phyloP scores from a whole-genome alignment of 2,329 filamentous ascomycete genomes.

The Fusarium lyarnte region DNA sequence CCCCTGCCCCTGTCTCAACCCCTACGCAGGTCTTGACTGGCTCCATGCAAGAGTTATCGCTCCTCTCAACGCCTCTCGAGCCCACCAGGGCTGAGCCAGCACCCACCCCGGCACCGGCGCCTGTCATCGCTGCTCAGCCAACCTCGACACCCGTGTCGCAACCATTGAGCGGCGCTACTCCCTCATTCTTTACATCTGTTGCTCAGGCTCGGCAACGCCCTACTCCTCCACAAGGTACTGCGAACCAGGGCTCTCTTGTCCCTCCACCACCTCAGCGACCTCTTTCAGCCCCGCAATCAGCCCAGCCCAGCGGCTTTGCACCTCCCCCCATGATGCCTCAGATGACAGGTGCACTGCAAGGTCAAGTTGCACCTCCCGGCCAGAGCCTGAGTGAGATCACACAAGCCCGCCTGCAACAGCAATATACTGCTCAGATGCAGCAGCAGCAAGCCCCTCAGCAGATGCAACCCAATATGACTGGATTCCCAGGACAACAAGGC shows the following conservation, averaged over 20 bases:
- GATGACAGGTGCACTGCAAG: constrained; percentile 75
- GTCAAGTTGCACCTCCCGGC: constrained; percentile 74
- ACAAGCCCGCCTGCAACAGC: constrained; percentile 72
- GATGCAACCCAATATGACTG: constrained; percentile 52
- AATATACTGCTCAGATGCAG: constrained; percentile 61
- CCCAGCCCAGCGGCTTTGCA: constrained; percentile 76
- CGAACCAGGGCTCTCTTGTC: constrained; percentile 71
- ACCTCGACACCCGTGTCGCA: constrained; percentile 50
- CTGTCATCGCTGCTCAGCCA: constrained; percentile 35
- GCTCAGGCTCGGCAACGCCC: constrained; percentile 56
- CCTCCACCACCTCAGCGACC: constrained; percentile 82
- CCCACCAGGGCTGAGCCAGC: constrained; percentile 55
- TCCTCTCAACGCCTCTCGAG: constrained; percentile 63
- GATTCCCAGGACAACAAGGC: constrained; percentile 48
- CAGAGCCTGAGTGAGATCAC: constrained; percentile 80
- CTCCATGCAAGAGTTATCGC: constrained; percentile 69
- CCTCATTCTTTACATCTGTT: constrained; percentile 64
- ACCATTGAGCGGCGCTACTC: constrained; percentile 64
- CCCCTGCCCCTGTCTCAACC: constrained; percentile 25
- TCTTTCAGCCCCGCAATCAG: constrained; percentile 86
- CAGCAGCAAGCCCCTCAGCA: constrained; percentile 51
- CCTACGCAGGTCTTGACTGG: constrained; percentile 68
- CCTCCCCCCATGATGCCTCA: constrained; percentile 83
- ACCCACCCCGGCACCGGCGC: constrained; percentile 37
- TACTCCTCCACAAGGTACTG: constrained; percentile 46